Evolutionary conservation across 257 asterid species (phyloP).

Genomic region (Petunia secreta): DNA sequence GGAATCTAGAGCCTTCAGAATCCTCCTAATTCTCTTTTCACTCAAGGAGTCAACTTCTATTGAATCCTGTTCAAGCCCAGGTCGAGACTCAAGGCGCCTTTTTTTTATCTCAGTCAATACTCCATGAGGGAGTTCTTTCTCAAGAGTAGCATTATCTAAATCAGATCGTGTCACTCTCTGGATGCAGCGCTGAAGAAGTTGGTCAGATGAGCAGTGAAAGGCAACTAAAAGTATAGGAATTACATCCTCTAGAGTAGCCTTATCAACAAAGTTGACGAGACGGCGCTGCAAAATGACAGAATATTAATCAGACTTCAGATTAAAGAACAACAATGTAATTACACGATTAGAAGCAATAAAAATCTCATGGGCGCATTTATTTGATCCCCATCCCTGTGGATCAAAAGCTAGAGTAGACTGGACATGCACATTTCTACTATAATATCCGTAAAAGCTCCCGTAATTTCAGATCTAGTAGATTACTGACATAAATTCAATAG

Average conservation of each 20-base stretch:
- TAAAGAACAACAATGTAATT: not conserved
- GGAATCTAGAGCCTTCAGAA: conserved; percentile 77
- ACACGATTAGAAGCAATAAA: conserved; percentile 3
- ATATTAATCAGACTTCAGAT: not conserved
- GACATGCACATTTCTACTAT: too few species aligned
- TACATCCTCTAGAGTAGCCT: conserved; percentile 74
- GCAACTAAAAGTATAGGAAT: conserved; percentile 76
- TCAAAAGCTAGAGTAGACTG: too few species aligned
- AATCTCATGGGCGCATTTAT: not conserved
- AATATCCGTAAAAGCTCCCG: not conserved
- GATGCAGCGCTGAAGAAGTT: conserved; percentile 57
- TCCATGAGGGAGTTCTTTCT: conserved; percentile 76
- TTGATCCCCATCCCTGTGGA: too few species aligned
- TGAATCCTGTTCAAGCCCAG: conserved; percentile 44
- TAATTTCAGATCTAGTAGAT: not conserved
- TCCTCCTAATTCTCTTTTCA: conserved; percentile 58
- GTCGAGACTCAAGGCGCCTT: conserved; percentile 46
- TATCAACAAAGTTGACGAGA: conserved; percentile 69
- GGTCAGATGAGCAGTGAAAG: conserved; percentile 50
- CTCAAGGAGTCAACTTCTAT: conserved; percentile 44
- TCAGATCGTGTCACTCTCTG: conserved; percentile 64
- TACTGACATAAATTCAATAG: not conserved
- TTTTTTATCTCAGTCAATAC: conserved; percentile 46
- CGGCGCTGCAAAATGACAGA: conserved; percentile 51
- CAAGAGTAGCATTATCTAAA: conserved; percentile 55